These are phyloP conservation scores for Solanum boliviense DNA, from an alignment of 257 asterid species.

Conservation along the genomic window DNA sequence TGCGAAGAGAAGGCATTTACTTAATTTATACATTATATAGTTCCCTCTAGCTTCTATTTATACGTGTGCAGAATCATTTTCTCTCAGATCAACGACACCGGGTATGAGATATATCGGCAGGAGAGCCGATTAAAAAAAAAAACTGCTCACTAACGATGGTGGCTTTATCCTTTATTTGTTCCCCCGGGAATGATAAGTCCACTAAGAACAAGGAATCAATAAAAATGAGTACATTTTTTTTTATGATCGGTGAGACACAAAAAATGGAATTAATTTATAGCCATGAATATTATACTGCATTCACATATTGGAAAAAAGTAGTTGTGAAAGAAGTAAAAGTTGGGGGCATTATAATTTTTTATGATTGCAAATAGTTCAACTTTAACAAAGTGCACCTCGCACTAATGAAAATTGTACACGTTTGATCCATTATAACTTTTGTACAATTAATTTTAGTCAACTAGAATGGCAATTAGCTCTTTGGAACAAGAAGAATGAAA, in stretches of 20 bases:
- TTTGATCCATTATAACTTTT: neutral
- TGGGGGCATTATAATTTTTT: neutral
- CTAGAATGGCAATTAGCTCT: neutral
- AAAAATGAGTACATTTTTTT: neutral
- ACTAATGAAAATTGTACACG: neutral
- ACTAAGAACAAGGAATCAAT: neutral
- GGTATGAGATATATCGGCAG: neutral
- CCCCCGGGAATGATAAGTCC: neutral
- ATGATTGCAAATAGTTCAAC: neutral
- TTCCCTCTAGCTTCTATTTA: neutral
- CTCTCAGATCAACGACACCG: neutral
- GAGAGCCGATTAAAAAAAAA: neutral
- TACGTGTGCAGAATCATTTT: neutral
- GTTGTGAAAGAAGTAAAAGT: neutral
- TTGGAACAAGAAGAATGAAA: neutral
- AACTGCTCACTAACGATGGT: neutral
- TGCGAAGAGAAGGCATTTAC: neutral
- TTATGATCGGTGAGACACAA: neutral
- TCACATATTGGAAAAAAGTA: neutral
- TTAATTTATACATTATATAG: neutral
- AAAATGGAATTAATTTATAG: neutral
- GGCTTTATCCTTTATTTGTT: neutral
- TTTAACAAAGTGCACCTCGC: neutral
- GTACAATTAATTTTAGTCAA: neutral
- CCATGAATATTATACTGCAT: neutral